A percentile compares a stretch with the other conserved stretches of the same genome.
Conservation (phyloP, 2,329 filamentous ascomycete species). For the Hypoxylon rubiginosum region DNA sequence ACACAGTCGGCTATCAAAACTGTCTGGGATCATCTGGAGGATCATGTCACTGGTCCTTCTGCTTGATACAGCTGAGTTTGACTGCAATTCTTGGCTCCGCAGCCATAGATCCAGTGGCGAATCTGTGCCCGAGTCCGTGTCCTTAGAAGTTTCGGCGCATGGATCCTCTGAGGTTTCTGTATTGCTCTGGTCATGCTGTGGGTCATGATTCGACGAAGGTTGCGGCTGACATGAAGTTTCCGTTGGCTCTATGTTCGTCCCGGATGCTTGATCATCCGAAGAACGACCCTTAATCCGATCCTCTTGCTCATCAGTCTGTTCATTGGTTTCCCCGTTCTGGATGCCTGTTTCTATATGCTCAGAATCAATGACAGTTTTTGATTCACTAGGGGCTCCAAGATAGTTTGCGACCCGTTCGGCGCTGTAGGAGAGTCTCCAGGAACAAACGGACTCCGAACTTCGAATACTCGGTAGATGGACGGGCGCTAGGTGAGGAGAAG, state of each 20-base stretch:
- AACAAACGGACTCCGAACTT: conserved; percentile 46
- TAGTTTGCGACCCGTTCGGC: conserved; percentile 45
- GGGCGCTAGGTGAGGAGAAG: conserved; percentile 44
- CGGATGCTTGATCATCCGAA: not conserved
- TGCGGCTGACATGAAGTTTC: conserved; percentile 2
- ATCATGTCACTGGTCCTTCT: conserved; percentile 38
- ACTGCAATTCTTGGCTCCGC: conserved; percentile 47
- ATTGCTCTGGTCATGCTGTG: conserved; percentile 4
- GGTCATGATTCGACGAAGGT: not conserved
- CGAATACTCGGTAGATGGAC: conserved; percentile 39
- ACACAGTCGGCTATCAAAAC: conserved; percentile 1
- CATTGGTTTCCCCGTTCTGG: not conserved
- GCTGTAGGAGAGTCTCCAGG: conserved; percentile 50
- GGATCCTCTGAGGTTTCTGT: conserved; percentile 11
- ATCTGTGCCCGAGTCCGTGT: conserved; percentile 37
- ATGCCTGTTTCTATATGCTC: conserved; percentile 25
- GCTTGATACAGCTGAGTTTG: conserved; percentile 40
- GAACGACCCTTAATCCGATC: not conserved
- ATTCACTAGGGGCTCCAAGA: conserved; percentile 39
- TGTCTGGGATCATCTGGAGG: conserved; percentile 24
- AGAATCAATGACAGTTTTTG: conserved; percentile 10
- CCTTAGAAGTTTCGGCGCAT: conserved; percentile 22
- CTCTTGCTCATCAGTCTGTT: conserved; percentile 12
- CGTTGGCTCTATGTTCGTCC: not conserved
- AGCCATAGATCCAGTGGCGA: conserved; percentile 52